phyloP scores from a whole-genome alignment of 2,329 filamentous ascomycete species.

The Pyrenochaeta sp. region DNA sequence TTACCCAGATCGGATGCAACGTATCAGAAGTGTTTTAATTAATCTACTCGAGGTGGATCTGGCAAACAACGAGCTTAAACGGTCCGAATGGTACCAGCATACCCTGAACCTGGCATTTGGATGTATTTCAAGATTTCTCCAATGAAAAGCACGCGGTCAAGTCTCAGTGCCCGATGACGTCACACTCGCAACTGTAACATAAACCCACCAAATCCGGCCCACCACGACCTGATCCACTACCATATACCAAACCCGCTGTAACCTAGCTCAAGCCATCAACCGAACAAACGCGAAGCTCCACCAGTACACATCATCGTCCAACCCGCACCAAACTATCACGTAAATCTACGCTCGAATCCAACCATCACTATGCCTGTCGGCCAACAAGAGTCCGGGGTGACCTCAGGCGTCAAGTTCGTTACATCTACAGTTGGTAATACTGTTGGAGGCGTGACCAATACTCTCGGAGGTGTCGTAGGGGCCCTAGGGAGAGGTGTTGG shows the following conservation, averaged over 20 bases:
- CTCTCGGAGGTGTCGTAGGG: conserved; percentile 62
- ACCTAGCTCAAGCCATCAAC: conserved; percentile 4
- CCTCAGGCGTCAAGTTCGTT: conserved; percentile 63
- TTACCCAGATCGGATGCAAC: no score
- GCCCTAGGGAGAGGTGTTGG: conserved; percentile 55
- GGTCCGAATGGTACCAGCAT: no score
- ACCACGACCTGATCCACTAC: background rate
- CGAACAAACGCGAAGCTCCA: conserved; percentile 9
- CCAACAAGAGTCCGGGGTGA: conserved; percentile 55
- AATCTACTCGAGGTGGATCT: no score
- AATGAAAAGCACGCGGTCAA: background rate
- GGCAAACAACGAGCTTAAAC: no score
- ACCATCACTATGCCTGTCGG: conserved; percentile 45
- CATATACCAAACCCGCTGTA: conserved; percentile 9
- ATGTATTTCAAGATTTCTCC: background rate
- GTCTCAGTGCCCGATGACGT: conserved; percentile 15
- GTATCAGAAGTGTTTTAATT: no score
- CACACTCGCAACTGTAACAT: conserved; percentile 6
- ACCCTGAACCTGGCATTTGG: background rate
- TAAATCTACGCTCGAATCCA: conserved; percentile 1
- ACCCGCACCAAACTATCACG: conserved; percentile 8
- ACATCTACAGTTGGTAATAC: conserved; percentile 65
- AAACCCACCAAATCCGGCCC: conserved; percentile 14
- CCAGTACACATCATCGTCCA: background rate
- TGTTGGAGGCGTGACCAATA: conserved; percentile 62